These are phyloP conservation scores for Schrenkiella parvula DNA, from an alignment of 345 rosid genomes.

Conservation along the genomic window DNA sequence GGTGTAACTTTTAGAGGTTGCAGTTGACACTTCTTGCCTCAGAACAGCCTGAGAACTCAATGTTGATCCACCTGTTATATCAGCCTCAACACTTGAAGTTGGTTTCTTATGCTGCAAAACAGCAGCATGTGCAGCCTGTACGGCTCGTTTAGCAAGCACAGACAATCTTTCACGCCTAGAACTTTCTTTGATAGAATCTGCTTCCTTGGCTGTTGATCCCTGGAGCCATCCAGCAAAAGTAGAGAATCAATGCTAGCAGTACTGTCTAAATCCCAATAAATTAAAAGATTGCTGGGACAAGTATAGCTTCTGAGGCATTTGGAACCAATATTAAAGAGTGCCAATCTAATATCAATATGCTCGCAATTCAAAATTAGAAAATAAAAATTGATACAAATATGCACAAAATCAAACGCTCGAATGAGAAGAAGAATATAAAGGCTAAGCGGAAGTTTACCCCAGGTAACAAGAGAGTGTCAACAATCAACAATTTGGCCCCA, in stretches of 20 bases:
- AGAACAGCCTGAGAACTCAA: conserved; percentile 62
- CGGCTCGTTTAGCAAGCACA: conserved; percentile 47
- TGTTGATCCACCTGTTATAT: conserved; percentile 79
- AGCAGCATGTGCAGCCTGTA: conserved; percentile 46
- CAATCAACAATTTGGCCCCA: conserved; percentile 68
- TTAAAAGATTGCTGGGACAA: neutral
- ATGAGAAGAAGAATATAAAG: neutral
- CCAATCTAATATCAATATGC: neutral
- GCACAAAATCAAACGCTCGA: neutral
- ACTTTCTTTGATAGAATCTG: conserved; percentile 58
- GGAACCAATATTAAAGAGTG: neutral
- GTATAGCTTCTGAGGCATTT: neutral
- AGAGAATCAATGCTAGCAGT: neutral
- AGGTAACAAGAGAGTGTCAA: conserved; percentile 83
- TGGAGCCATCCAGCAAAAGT: conserved; percentile 33
- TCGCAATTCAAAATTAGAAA: neutral
- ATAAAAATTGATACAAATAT: neutral
- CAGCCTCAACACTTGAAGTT: conserved; percentile 91
- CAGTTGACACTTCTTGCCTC: conserved; percentile 90
- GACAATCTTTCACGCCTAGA: conserved; percentile 59
- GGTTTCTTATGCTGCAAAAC: conserved; percentile 68
- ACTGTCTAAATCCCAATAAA: neutral
- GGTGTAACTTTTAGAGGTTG: conserved; percentile 71
- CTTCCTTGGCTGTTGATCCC: conserved; percentile 64
- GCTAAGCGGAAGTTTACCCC: conserved; percentile 59